These are phyloP conservation scores for Cetradonia linearis DNA, from an alignment of 495 filamentous ascomycete genomes.

Conservation along the genomic window DNA sequence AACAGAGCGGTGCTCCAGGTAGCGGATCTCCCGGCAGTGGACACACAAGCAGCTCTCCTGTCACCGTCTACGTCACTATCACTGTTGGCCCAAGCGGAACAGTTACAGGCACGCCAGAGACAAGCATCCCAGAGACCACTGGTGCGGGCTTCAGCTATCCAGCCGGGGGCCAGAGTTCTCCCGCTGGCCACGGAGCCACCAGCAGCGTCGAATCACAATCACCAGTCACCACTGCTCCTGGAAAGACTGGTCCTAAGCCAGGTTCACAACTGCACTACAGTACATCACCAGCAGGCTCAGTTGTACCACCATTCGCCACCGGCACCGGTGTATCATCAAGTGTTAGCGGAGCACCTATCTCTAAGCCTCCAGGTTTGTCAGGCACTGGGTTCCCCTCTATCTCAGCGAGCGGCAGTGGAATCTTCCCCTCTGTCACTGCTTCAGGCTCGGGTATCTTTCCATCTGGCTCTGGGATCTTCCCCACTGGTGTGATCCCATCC, in stretches of 20 bases:
- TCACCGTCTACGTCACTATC: conserved; percentile 6
- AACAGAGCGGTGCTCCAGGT: not conserved
- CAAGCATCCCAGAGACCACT: not conserved
- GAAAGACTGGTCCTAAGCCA: conserved; percentile 2
- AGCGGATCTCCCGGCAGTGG: conserved; percentile 7
- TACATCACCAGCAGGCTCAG: not conserved
- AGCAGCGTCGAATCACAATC: not conserved
- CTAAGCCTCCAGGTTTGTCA: not conserved
- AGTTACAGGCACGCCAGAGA: conserved; percentile 1
- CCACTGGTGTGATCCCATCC: not conserved
- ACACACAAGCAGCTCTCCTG: not conserved
- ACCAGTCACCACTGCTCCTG: conserved; percentile 3
- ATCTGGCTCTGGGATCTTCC: not conserved
- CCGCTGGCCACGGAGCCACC: not conserved
- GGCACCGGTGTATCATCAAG: not conserved
- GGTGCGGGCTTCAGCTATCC: not conserved
- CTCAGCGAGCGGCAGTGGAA: not conserved
- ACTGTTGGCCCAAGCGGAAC: conserved; percentile 1
- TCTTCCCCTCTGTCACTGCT: not conserved
- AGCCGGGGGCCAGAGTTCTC: not conserved
- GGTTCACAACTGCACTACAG: not conserved
- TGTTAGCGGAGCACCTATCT: not conserved
- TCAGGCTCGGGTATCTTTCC: not conserved
- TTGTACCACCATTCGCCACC: not conserved
- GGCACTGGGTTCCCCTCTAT: conserved; percentile 1